Percentiles rank a stretch among this genome's conserved stretches.
Conservation (phyloP, 352 stramenopile genomes). For the Globisporangium middletonii region DNA sequence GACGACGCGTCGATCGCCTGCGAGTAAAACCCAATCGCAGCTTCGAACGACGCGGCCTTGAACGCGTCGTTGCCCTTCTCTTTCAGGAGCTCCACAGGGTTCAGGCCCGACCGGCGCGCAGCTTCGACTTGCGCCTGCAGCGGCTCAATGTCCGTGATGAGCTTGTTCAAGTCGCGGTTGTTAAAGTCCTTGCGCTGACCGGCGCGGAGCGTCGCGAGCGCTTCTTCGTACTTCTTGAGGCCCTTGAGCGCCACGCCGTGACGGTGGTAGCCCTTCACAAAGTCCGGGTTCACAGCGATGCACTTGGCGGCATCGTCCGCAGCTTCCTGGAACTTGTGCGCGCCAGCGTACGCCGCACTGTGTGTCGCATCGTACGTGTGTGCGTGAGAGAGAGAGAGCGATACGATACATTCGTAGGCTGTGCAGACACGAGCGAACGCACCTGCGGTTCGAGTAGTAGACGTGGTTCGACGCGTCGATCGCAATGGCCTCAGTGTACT, state of each 20-base stretch:
- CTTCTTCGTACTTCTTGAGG: conserved; percentile 76
- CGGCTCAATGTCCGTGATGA: conserved; percentile 79
- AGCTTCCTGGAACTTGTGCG: conserved; percentile 75
- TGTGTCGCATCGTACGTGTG: not conserved
- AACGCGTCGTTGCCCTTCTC: conserved; percentile 92
- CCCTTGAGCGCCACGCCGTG: conserved; percentile 90
- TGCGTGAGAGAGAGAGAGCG: not conserved
- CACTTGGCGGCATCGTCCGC: conserved; percentile 84
- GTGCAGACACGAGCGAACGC: not conserved
- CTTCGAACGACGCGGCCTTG: conserved; percentile 88
- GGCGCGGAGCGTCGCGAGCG: conserved; percentile 61
- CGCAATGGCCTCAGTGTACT: conserved; percentile 91
- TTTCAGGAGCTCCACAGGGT: conserved; percentile 87
- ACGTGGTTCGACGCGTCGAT: conserved; percentile 88
- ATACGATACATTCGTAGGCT: not conserved
- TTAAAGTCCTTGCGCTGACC: conserved; percentile 80
- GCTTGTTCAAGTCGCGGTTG: conserved; percentile 79
- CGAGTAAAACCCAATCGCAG: conserved; percentile 90
- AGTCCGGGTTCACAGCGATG: conserved; percentile 89
- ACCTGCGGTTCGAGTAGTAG: conserved; percentile 93
- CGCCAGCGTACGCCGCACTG: conserved; percentile 65
- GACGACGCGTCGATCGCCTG: conserved; percentile 87
- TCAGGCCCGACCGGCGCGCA: conserved; percentile 67
- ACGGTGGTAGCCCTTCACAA: conserved; percentile 95
- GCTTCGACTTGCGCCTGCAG: conserved; percentile 59